Evolutionary conservation across 345 rosid species (phyloP).

Genomic region (Anastatica hierochuntica): DNA sequence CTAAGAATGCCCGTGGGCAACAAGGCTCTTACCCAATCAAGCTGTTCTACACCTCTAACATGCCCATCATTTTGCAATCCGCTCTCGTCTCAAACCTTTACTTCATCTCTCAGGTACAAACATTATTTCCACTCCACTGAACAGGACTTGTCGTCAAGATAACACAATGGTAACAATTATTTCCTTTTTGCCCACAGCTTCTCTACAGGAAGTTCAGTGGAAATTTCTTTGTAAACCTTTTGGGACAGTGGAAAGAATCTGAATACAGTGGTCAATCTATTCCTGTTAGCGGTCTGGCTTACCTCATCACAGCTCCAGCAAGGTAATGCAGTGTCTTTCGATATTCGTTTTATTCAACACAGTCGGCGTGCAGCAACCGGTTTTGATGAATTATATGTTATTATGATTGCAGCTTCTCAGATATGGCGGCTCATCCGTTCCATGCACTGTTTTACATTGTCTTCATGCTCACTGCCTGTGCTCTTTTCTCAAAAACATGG

Average conservation of each 20-base stretch:
- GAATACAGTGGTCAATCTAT: constrained; percentile 70
- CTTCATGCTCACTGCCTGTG: constrained; percentile 77
- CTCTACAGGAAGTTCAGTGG: constrained; percentile 70
- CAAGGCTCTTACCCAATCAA: constrained; percentile 89
- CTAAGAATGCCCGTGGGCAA: constrained; percentile 89
- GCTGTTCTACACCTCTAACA: constrained; percentile 83
- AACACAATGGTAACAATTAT: background rate
- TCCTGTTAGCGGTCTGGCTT: constrained; percentile 79
- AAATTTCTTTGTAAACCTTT: constrained; percentile 67
- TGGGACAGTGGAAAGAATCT: constrained; percentile 85
- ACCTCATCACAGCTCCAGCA: constrained; percentile 76
- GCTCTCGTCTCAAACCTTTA: constrained; percentile 77
- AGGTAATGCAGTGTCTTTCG: constrained; percentile 32
- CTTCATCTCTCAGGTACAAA: constrained; percentile 75
- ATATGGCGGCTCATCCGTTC: constrained; percentile 91
- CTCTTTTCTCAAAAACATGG: constrained; percentile 86
- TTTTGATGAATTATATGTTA: background rate
- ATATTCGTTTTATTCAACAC: background rate
- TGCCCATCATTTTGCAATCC: constrained; percentile 82
- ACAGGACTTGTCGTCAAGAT: background rate
- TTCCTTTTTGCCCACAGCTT: constrained; percentile 36
- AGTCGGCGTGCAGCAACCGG: background rate
- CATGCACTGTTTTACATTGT: constrained; percentile 75
- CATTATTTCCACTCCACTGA: background rate
- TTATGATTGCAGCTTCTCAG: constrained; percentile 57